Evolutionary conservation across 371 early-diverging fungal genomes (phyloP).

Genomic region (Lichtheimia ornata): DNA sequence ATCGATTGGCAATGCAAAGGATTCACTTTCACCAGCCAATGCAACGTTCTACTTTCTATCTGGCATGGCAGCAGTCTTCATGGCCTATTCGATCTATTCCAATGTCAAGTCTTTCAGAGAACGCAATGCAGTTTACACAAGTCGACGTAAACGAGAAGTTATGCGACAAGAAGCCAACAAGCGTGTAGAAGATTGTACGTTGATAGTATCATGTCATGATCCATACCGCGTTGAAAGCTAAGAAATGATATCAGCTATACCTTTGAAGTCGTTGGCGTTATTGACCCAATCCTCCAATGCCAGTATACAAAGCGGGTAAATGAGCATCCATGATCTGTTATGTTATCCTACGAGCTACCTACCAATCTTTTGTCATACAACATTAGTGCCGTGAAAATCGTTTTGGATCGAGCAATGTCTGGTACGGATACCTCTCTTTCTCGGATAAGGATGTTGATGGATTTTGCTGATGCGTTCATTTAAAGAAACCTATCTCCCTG

Average conservation of each 20-base stretch:
- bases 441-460: not conserved
- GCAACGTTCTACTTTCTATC: constrained; percentile 34
- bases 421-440: constrained; percentile 25
- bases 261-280: constrained; percentile 58
- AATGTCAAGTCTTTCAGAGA: constrained; percentile 53
- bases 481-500: constrained; percentile 44
- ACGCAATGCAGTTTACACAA: constrained; percentile 10
- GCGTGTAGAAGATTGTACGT: constrained; percentile 57
- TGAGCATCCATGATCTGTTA: not conserved
- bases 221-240: not conserved
- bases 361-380: too few species aligned
- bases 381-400: constrained; percentile 60
- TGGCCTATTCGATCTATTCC: constrained; percentile 63
- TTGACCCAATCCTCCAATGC: constrained; percentile 65
- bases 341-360: too few species aligned
- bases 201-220: not conserved
- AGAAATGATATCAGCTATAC: constrained; percentile 38
- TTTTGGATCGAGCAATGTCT: constrained; percentile 70
- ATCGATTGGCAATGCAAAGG: not conserved
- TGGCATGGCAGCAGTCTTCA: constrained; percentile 52
- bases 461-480: not conserved
- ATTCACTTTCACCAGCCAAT: not conserved
- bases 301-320: constrained; percentile 72
- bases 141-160: constrained; percentile 19
- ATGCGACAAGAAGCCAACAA: constrained; percentile 29